Evolutionary conservation across 1,139 yeast species (phyloP), one percentile per base, ranked within the genome.

Genomic region (Candida albicans): DNA sequence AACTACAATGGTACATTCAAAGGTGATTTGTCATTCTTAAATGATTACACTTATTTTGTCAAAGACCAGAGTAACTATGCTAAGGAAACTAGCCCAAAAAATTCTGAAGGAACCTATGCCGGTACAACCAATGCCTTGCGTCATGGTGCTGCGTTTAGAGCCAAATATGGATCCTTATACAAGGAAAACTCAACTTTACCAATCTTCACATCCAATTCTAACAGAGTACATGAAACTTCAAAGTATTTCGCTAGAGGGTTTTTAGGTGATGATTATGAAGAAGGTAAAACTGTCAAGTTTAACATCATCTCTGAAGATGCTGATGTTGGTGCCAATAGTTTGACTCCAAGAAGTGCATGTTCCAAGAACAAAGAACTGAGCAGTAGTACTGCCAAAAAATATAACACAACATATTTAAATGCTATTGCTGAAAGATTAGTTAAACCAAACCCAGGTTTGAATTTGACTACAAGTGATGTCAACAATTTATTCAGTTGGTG

Each of bases 401-500:
- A 49, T 12, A 41, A 48, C 33, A 48, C 49, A 10, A 40, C 35
- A 4, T 77, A 73, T 51, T 59, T 74, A 27, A 54, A 54, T 9
- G 61, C 62, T 32, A 75, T 79, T 9, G 58, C 65, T 4, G 55
- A 57, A 13, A 64, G 82, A 35, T 56, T 78, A 41, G 65, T 61
- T 44, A 56, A 58, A 43, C 62, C 43, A 14, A 58, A 58, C 37
- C 61, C 60, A 3, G 53, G 56, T 12, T 66, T 75, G 43, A 65
- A 72, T 52, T 58, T 79, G 25, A 67, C 70, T 3, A 52, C 62
- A 4, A 44, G 51, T 10, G 83, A 82, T 47, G 68, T 80, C 33
- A 53, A 56, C 35, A 52, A 57, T 38, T 51, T 79, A 50, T 62
- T 73, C 50, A 59, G 61, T 33, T 63, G 76, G 64, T 80, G 84